Base-by-base conservation (phyloP, 768 basidiomycete genomes). In the Suillus variegatus region DNA sequence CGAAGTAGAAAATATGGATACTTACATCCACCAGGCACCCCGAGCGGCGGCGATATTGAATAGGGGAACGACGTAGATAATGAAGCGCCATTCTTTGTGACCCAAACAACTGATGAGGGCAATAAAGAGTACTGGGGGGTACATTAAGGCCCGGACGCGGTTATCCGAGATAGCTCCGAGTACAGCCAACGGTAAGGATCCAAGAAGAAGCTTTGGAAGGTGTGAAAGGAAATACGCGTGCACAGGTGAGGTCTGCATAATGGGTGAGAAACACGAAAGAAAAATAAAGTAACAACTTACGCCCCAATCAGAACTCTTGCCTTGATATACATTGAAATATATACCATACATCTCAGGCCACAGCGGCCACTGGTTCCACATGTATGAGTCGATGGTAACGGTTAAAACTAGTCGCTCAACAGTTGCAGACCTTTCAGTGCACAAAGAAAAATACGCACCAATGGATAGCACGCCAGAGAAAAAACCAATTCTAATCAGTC, bases 1-100 rank as follows among this genome's bases (percentile, higher is more conserved):
- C n/a, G 62, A 55, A 52, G 28, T 35, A 54, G 40, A 25, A 54
- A 38, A 63, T 54, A 18, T 18, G 32, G 7, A 18, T 8, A 77
- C 91, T 68, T 77, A 96, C 92, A 95, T 74, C 75, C 82, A 85
- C 6, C 79, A 74, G 2, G 87, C 81, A 3, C 87, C 89, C 18
- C 87, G 76, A 0, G 95, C 90, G 2, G 92, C 94, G 2, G 89
- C 86, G 4, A 95, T 75, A 70, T 97, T 97, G 76, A 94, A 80
- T 2, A 87, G 73, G 0, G 96, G 95, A 0, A 98, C 85, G 20
- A 88, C 84, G 72, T 99, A 99, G 9, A 94, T 84, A 64, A 99
- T 81, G 77, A 99, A 99, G 8, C 97, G 86, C 97, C 97, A 99
- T 77, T 99, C 97, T 75, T 99, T 99, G 78, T 99, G 97, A 0